These are phyloP conservation scores for Suhomyces tanzawaensis DNA, from an alignment of 805 yeast species.

Conservation along the genomic window DNA sequence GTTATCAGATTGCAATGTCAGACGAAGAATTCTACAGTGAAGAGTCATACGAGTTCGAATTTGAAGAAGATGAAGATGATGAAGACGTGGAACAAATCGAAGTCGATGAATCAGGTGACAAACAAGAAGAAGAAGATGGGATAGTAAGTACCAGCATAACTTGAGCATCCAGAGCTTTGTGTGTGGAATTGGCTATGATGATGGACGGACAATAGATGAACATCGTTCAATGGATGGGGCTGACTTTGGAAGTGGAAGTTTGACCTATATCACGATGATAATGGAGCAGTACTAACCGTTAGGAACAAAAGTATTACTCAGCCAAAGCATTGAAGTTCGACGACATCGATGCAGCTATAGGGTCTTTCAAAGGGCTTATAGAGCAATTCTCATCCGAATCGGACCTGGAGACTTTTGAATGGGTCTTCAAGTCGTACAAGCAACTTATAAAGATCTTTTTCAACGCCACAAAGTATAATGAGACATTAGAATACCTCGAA, in stretches of 20 bases:
- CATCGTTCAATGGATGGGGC: no score
- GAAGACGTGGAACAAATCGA: constrained; percentile 6
- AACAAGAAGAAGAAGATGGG: constrained; percentile 6
- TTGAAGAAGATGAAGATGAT: constrained; percentile 16
- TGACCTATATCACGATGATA: no score
- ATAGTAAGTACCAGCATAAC: constrained; percentile 5
- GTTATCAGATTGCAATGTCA: constrained; percentile 11
- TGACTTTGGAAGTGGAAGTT: no score
- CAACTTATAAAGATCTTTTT: constrained; percentile 40
- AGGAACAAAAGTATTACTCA: constrained; percentile 33
- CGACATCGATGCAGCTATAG: constrained; percentile 22
- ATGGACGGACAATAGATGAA: no score
- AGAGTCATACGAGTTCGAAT: constrained; percentile 16
- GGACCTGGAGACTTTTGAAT: constrained; percentile 18
- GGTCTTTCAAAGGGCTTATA: constrained; percentile 19
- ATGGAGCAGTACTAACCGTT: constrained; percentile 14
- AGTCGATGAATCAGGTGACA: constrained; percentile 1
- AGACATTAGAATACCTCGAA: constrained; percentile 21
- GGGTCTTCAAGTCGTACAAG: constrained; percentile 40
- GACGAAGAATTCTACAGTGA: constrained; percentile 17
- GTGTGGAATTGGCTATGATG: no score
- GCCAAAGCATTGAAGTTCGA: constrained; percentile 41
- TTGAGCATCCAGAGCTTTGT: no score
- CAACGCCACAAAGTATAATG: constrained; percentile 19
- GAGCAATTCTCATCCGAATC: constrained; percentile 6